Percentiles rank a stretch among this genome's conserved stretches.
Evolutionary conservation across 768 basidiomycete genomes (phyloP).

Genomic region (Calocybe gangraenosa): DNA sequence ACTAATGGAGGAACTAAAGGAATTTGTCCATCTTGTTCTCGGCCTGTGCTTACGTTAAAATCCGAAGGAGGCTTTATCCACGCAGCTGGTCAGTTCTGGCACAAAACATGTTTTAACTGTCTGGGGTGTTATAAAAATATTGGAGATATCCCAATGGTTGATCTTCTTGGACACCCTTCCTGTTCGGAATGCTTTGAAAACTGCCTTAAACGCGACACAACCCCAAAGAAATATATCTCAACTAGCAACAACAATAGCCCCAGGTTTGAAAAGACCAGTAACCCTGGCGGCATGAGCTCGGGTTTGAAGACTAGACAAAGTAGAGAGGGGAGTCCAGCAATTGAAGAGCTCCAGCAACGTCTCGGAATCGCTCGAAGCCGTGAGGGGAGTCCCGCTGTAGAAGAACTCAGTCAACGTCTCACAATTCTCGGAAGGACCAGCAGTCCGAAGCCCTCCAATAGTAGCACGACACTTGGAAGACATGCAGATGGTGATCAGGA

Average conservation of each 20-base stretch:
- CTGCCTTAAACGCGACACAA: conserved; percentile 56
- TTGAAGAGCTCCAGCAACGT: conserved; percentile 61
- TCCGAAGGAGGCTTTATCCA: conserved; percentile 78
- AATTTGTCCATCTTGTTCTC: conserved; percentile 59
- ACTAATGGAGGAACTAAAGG: conserved; percentile 76
- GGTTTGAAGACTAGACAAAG: conserved; percentile 31
- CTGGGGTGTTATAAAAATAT: conserved; percentile 69
- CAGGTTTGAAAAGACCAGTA: conserved; percentile 27
- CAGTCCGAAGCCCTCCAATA: conserved; percentile 16
- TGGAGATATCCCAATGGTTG: conserved; percentile 73
- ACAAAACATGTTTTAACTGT: conserved; percentile 78
- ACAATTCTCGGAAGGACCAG: conserved; percentile 33
- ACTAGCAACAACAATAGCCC: conserved; percentile 26
- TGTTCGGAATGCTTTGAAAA: conserved; percentile 79
- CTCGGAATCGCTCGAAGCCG: conserved; percentile 52
- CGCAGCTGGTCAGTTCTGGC: conserved; percentile 69
- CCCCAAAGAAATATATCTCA: conserved; percentile 34
- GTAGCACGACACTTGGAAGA: conserved; percentile 13
- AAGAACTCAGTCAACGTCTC: conserved; percentile 45
- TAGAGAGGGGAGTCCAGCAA: conserved; percentile 53
- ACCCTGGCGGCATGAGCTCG: conserved; percentile 42
- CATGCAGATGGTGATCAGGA: conserved; percentile 20
- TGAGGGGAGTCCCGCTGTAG: conserved; percentile 51
- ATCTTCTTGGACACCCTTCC: conserved; percentile 75
- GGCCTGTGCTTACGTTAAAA: conserved; percentile 71